Evolutionary conservation across 148 eudicot species (phyloP).

Genomic region (Mesembryanthemum crystallinum): DNA sequence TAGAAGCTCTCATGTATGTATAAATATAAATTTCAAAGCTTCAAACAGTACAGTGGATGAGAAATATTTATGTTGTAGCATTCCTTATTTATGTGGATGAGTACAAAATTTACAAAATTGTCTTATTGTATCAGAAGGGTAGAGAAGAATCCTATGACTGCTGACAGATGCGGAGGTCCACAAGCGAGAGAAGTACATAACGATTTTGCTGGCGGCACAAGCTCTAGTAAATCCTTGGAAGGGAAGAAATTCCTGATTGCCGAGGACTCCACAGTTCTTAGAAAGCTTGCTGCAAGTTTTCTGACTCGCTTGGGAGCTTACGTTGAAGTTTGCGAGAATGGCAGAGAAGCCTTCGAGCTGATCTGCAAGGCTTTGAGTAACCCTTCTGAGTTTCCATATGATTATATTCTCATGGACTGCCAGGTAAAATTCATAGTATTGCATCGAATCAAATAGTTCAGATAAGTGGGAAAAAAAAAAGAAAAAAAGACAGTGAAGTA

Average conservation of each 20-base stretch:
- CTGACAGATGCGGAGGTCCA: neutral
- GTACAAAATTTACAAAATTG: too few species aligned
- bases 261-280: conserved; percentile 18
- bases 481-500: too few species aligned
- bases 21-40: neutral
- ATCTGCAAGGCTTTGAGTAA: conserved; percentile 9
- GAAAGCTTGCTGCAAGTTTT: conserved; percentile 18
- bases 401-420: conserved; percentile 65
- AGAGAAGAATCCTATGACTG: conserved; percentile 12
- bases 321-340: conserved; percentile 23
- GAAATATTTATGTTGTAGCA: too few species aligned
- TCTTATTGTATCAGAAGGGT: conserved; percentile 1
- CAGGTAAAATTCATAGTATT: conserved; percentile 13
- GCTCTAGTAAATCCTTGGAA: conserved; percentile 16
- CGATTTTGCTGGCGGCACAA: neutral
- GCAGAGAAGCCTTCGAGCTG: conserved; percentile 24
- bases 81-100: too few species aligned
- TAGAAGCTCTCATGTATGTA: conserved; percentile 28
- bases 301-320: conserved; percentile 20
- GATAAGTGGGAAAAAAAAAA: neutral
- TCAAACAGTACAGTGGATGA: too few species aligned
- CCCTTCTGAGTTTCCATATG: conserved; percentile 42
- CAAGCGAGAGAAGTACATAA: neutral
- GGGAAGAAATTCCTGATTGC: conserved; percentile 29
- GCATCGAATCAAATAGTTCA: neutral